Conservation (phyloP, 2,329 filamentous ascomycete species). For the Penicillium sp. region DNA sequence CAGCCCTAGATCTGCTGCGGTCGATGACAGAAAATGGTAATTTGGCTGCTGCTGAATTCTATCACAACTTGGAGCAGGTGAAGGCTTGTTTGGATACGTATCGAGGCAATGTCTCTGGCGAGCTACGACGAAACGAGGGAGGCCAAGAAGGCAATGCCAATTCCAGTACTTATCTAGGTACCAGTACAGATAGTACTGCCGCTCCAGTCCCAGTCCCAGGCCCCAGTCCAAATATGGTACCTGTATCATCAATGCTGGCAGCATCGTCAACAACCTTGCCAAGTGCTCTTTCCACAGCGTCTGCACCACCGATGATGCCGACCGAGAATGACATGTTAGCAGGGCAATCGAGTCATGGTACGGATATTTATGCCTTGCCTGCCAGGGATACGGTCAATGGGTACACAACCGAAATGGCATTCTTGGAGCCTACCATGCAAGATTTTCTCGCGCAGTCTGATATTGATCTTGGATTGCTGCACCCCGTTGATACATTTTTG, state of each 20-base stretch:
- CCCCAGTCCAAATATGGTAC: background rate
- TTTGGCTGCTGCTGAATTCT: conserved; percentile 36
- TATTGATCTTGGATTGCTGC: conserved; percentile 35
- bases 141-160: background rate
- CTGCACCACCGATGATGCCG: background rate
- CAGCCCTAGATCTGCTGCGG: conserved; percentile 31
- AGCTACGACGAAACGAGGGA: background rate
- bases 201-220: background rate
- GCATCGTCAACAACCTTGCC: conserved; percentile 3
- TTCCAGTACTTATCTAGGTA: background rate
- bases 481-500: conserved; percentile 38
- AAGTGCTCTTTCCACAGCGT: background rate
- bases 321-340: conserved; percentile 8
- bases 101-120: conserved; percentile 5
- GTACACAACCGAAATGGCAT: conserved; percentile 40
- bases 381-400: conserved; percentile 27
- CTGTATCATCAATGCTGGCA: background rate
- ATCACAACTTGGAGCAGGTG: conserved; percentile 34
- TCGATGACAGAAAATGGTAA: conserved; percentile 40
- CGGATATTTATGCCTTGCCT: conserved; percentile 12
- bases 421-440: conserved; percentile 41
- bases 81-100: conserved; percentile 31
- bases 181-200: background rate
- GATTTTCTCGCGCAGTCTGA: conserved; percentile 41
- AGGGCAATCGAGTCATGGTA: conserved; percentile 1